Conservation (phyloP, 352 stramenopile species). For the Phytophthora lateralis region DNA sequence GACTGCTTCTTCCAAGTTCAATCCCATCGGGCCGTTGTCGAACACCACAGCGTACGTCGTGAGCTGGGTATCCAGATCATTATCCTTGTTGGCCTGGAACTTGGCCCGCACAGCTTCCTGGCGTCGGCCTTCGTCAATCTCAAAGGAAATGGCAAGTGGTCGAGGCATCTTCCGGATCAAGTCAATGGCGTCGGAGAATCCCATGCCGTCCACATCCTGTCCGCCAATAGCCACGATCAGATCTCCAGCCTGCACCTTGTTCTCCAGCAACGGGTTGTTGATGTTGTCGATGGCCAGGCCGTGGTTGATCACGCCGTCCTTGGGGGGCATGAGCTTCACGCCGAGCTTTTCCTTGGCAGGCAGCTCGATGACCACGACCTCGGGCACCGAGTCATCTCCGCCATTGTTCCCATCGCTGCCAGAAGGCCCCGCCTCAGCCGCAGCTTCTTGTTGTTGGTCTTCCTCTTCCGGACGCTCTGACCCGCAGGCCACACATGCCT, state of each 20-base stretch:
- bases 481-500: conserved; percentile 65
- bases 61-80: conserved; percentile 74
- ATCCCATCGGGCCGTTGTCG: conserved; percentile 81
- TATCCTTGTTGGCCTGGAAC: conserved; percentile 52
- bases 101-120: conserved; percentile 67
- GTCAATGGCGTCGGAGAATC: conserved; percentile 84
- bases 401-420: not conserved
- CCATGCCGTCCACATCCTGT: conserved; percentile 75
- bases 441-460: conserved; percentile 19
- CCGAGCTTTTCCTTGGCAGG: conserved; percentile 86
- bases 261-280: conserved; percentile 83
- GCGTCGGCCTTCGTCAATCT: conserved; percentile 71
- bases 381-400: conserved; percentile 22
- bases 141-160: conserved; percentile 81
- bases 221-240: conserved; percentile 87
- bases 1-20: conserved; percentile 86
- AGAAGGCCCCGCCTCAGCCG: conserved; percentile 5
- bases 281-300: conserved; percentile 89
- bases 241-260: conserved; percentile 83
- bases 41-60: conserved; percentile 88
- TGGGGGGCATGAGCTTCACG: conserved; percentile 86
- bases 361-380: conserved; percentile 81
- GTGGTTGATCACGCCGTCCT: conserved; percentile 81
- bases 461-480: conserved; percentile 47
- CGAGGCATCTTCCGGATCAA: conserved; percentile 84